Evolutionary conservation across 2,329 filamentous ascomycete genomes (phyloP), one percentile per base, ranked within the genome.

Genomic region (Penicillium thymicola): DNA sequence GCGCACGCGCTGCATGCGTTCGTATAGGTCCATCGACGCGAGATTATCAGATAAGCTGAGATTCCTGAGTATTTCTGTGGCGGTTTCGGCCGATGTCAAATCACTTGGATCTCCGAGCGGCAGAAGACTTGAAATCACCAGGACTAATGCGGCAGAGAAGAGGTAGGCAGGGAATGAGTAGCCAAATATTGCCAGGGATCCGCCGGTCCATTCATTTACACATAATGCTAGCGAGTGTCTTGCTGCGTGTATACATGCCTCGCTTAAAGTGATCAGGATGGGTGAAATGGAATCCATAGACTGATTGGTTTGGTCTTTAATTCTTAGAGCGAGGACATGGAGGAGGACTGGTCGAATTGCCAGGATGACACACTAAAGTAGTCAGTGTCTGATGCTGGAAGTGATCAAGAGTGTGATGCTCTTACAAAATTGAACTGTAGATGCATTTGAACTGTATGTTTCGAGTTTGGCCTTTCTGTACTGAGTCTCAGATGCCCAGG

Each of bases 291-390:
- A 49, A 27, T 56, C 45, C 16, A 40, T 47, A 23, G 62, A 37
- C 40, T 64, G 47, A 10, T 48, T 23, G 5, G 23, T 18, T 11
- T 46, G 46, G n/a, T 55, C 23, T 18, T 54, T 64, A 30, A 41
- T 41, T 23, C 54, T 43, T 30, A 60, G 50, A n/a, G 57, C 48
- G 14, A 73, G 65, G 10, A 69, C 55, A 54, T 73, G 65, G 14
- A 73, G 63, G 14, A 73, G 57, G 11, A 72, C 70, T n/a, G 70
- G 68, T 23, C 70, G 60, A 16, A 70, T 72, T 0, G 70, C 67
- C 32, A 72, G 53, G 10, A 72, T 71, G 0, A 73, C 68, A 54
- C 72, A 75, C 66, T 67, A 30, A 5, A n/a, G 14, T 32, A n/a
- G 10, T 55, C 41, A 61, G 53, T 23, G 9, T 36, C 25, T 32